These are phyloP conservation scores for Zalaria obscura DNA, from an alignment of 2,329 filamentous ascomycete genomes.

Conservation along the genomic window DNA sequence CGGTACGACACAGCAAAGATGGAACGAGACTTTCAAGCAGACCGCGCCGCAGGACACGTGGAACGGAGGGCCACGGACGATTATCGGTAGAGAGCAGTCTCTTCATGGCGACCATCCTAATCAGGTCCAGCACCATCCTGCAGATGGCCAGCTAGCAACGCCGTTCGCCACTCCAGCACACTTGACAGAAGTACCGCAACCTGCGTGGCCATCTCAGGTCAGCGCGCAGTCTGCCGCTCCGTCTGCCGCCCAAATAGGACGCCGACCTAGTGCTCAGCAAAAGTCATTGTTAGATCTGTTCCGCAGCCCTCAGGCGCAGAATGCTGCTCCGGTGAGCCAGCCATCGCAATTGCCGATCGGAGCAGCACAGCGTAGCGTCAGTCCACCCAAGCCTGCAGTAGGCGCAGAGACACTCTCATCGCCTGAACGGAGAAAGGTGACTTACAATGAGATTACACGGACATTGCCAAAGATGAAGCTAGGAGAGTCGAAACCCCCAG, in stretches of 20 bases:
- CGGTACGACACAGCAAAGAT: neutral
- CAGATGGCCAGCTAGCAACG: constrained; percentile 1
- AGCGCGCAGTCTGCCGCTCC: neutral
- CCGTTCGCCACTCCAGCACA: neutral
- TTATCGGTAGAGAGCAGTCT: neutral
- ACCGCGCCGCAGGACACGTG: neutral
- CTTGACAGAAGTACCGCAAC: neutral
- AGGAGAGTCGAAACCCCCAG: constrained; percentile 4
- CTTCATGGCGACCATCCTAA: neutral
- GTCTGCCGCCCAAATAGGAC: neutral
- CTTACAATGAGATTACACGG: constrained; percentile 19
- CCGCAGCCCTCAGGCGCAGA: constrained; percentile 16
- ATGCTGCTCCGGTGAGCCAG: constrained; percentile 5
- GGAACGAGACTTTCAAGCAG: neutral
- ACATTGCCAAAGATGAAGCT: constrained; percentile 14
- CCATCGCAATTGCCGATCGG: constrained; percentile 8
- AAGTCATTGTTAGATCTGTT: constrained; percentile 32
- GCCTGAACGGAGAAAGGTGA: constrained; percentile 9
- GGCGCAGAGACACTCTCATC: constrained; percentile 1
- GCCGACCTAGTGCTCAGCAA: constrained; percentile 24
- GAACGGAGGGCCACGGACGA: neutral
- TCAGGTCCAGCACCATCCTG: neutral
- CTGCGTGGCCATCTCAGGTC: neutral
- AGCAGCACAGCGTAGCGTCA: constrained; percentile 4
- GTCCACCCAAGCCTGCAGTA: neutral